These are phyloP conservation scores for Endothia cerciana DNA, from an alignment of 2,329 filamentous ascomycete genomes.

Conservation along the genomic window DNA sequence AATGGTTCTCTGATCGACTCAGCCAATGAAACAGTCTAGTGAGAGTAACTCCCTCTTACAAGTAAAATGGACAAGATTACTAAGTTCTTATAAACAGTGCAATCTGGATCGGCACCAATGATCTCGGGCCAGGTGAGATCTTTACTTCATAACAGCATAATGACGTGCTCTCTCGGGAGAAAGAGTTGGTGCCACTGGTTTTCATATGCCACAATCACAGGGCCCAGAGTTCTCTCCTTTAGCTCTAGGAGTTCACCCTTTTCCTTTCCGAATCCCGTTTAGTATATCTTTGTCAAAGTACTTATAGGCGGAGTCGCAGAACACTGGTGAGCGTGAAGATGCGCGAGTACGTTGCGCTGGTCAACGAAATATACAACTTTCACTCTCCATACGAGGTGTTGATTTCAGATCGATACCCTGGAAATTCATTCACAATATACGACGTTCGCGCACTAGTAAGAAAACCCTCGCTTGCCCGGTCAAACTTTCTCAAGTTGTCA, in stretches of 20 bases:
- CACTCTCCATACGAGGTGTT: constrained; percentile 51
- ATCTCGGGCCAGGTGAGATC: constrained; percentile 49
- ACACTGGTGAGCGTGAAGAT: constrained; percentile 56
- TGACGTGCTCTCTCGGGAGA: not conserved
- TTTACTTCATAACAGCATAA: not conserved
- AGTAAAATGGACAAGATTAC: no score
- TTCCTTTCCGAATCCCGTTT: not conserved
- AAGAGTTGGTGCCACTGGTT: not conserved
- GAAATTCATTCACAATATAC: constrained; percentile 56
- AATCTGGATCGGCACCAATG: constrained; percentile 67
- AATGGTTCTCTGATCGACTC: constrained; percentile 18
- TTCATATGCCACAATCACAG: not conserved
- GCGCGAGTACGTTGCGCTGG: constrained; percentile 51
- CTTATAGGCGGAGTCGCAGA: not conserved
- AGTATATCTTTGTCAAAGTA: not conserved
- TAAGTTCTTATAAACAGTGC: constrained; percentile 32
- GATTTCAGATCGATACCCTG: constrained; percentile 48
- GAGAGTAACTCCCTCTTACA: not conserved
- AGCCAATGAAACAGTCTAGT: constrained; percentile 27
- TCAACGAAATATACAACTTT: constrained; percentile 56
- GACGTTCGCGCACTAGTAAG: constrained; percentile 56
- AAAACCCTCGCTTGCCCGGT: not conserved
- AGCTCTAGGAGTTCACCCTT: not conserved
- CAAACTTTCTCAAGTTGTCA: not conserved
- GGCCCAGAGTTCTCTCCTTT: not conserved